Conservation (phyloP, 164 flowering plant genomes). For the Euptelea pleiosperma region DNA sequence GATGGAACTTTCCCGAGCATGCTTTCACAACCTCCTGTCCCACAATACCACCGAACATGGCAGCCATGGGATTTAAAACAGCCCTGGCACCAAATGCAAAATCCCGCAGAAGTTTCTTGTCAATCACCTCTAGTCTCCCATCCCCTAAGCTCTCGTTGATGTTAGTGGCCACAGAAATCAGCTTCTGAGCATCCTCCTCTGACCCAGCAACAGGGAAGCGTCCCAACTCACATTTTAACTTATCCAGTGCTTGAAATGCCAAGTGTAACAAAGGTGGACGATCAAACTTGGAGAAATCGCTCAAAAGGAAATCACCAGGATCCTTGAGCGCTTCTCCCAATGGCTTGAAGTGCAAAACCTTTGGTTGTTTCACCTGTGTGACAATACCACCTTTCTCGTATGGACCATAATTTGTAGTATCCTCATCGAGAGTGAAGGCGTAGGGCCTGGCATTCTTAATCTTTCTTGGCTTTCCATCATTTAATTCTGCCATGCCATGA, state of each 20-base stretch:
- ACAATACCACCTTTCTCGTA: slow-evolving; percentile 85
- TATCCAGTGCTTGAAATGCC: slow-evolving; percentile 84
- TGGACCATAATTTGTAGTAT: slow-evolving; percentile 60
- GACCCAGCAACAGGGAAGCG: slow-evolving; percentile 82
- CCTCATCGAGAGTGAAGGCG: slow-evolving; percentile 76
- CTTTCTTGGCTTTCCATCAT: slow-evolving; percentile 81
- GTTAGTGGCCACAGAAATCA: slow-evolving; percentile 37
- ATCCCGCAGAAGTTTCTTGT: slow-evolving; percentile 52
- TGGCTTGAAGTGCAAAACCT: slow-evolving; percentile 69
- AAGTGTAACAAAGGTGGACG: slow-evolving; percentile 78
- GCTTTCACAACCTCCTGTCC: slow-evolving; percentile 94
- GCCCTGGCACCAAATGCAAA: slow-evolving; percentile 89
- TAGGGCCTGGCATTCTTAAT: slow-evolving; percentile 67
- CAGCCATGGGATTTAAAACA: slow-evolving; percentile 91
- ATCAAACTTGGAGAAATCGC: slow-evolving; percentile 83
- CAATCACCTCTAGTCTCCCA: slow-evolving; percentile 51
- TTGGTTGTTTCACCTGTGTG: slow-evolving; percentile 85
- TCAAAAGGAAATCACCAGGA: slow-evolving; percentile 82
- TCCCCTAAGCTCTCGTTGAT: slow-evolving; percentile 56
- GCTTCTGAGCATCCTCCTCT: slow-evolving; percentile 75
- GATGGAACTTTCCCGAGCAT: slow-evolving; percentile 94
- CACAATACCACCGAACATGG: slow-evolving; percentile 93
- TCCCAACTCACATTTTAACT: slow-evolving; percentile 49
- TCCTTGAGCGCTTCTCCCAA: slow-evolving; percentile 61
- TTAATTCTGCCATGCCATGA: slow-evolving; percentile 76